Base-by-base conservation (phyloP, 2,329 filamentous ascomycete genomes). In the Teratosphaeriaceae sp. region DNA sequence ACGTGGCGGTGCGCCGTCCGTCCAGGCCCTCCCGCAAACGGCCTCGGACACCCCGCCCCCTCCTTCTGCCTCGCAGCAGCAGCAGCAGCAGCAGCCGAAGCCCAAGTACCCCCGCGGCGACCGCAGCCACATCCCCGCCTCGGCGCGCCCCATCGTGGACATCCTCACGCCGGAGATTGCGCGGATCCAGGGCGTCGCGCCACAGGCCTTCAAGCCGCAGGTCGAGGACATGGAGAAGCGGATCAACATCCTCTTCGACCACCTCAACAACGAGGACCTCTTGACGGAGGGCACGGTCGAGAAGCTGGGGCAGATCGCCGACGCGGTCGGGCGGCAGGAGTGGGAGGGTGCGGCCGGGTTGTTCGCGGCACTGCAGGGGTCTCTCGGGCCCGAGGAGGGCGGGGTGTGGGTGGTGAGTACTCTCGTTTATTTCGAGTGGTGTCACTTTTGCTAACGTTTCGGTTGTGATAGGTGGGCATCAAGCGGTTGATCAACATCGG, bases 181-280 rank as follows among this genome's bases (percentile, higher is more conserved):
- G 56, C 85, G 88, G 24, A 85, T 98, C 43, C 89, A 89, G 46
- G 70, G 81, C 23, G 84, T 87, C 54, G 92, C 92, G 1, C 92
- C 92, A 15, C 73, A 83, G n/a, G 82, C 83, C 13, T 96, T 92
- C 69, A 83, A 86, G 50, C 76, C 82, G 12, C 89, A 97, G 63
- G 88, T 98, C 16, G 85, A 88, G 57, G 92, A 97, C 62, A 92
- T 89, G 2, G 87, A 95, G 63, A 95, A 95, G 69, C 82, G 92
- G 21, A 75, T 98, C 46, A 56, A 85, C 57, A 82, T 96, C 38
- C 72, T 98, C n/a, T 97, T 96, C 63, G 90, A 98, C 61, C 88
- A 96, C 64, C 74, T 98, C 36, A 98, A 97, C 74, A 97, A 97
- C 53, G 85, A 89, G 59, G 89, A 97, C 59, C 72, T 96, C 30